Percentiles rank a stretch among this genome's conserved stretches.
Evolutionary conservation across 2,329 filamentous ascomycete genomes (phyloP).

Genomic region (Pseudocercospora pini-densiflorae): DNA sequence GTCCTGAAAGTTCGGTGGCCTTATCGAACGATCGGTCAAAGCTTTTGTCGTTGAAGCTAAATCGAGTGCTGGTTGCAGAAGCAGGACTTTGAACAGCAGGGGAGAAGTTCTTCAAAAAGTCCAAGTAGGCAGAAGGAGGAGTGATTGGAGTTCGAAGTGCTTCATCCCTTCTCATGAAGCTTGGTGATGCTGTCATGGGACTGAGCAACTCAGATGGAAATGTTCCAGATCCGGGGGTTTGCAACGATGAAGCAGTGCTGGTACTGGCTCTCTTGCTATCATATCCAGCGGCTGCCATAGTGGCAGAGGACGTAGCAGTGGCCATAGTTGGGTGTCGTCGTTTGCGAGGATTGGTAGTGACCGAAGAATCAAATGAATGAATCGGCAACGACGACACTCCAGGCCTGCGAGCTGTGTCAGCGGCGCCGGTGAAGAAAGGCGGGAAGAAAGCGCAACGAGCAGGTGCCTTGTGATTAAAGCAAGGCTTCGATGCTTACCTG

Average conservation of each 20-base stretch:
- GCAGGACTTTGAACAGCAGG: slow-evolving; percentile 71
- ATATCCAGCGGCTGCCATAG: slow-evolving; percentile 38
- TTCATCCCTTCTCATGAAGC: slow-evolving; percentile 70
- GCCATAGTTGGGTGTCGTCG: slow-evolving; percentile 28
- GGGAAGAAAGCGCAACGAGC: slow-evolving; percentile 23
- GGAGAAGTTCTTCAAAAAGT: slow-evolving; percentile 85
- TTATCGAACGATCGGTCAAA: slow-evolving; percentile 33
- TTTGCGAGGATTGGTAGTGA: slow-evolving; percentile 32
- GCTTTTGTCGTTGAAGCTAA: slow-evolving; percentile 52
- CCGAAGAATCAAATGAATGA: slow-evolving; percentile 39
- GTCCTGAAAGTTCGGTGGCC: slow-evolving; percentile 32
- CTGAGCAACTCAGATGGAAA: slow-evolving; percentile 62
- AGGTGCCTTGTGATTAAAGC: slow-evolving; percentile 28
- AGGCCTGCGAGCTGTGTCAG: slow-evolving; percentile 33
- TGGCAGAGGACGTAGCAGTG: background rate
- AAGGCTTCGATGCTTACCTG: slow-evolving; percentile 32
- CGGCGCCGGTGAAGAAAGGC: slow-evolving; percentile 28
- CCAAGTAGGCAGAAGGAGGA: slow-evolving; percentile 85
- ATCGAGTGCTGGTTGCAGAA: slow-evolving; percentile 60
- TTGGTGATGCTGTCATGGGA: slow-evolving; percentile 65
- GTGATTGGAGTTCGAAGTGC: slow-evolving; percentile 83
- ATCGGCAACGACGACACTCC: slow-evolving; percentile 34
- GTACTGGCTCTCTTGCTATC: slow-evolving; percentile 43
- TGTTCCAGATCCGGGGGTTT: slow-evolving; percentile 65
- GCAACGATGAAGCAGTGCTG: slow-evolving; percentile 43